Evolutionary conservation across 2,329 filamentous ascomycete species (phyloP).

Genomic region (Cladophialophora immunda): DNA sequence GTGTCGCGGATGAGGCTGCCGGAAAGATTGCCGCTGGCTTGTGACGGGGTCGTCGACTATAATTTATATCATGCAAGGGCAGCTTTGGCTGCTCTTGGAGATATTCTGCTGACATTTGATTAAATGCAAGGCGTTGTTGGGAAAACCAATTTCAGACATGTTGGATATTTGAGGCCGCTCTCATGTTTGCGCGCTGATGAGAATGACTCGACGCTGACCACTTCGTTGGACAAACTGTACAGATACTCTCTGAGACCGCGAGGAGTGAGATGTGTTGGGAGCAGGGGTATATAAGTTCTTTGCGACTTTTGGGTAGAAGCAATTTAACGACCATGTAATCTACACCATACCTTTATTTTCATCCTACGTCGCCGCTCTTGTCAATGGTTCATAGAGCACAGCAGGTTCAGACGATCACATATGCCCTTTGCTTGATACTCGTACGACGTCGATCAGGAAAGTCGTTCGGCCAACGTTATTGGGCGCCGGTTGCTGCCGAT

Average conservation of each 20-base stretch:
- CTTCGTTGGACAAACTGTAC: slow-evolving; percentile 17
- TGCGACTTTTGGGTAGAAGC: slow-evolving; percentile 21
- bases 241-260: slow-evolving; percentile 8
- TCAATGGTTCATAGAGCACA: not conserved
- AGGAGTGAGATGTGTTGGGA: slow-evolving; percentile 4
- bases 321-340: slow-evolving; percentile 26
- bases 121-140: slow-evolving; percentile 27
- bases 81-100: not conserved
- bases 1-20: slow-evolving; percentile 38
- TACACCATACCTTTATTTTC: not conserved
- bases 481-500: not conserved
- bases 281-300: slow-evolving; percentile 6
- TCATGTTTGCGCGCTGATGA: slow-evolving; percentile 11
- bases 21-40: slow-evolving; percentile 37
- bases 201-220: not conserved
- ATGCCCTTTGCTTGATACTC: not conserved
- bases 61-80: slow-evolving; percentile 5
- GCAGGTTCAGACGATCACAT: not conserved
- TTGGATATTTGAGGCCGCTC: slow-evolving; percentile 9
- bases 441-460: not conserved
- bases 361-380: not conserved
- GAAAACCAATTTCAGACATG: slow-evolving; percentile 5
- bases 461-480: not conserved
- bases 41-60: slow-evolving; percentile 17
- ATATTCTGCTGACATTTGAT: slow-evolving; percentile 12